Evolutionary conservation across 768 basidiomycete species (phyloP), one percentile per base, ranked within the genome.

Genomic region (Termitomyces sp.): DNA sequence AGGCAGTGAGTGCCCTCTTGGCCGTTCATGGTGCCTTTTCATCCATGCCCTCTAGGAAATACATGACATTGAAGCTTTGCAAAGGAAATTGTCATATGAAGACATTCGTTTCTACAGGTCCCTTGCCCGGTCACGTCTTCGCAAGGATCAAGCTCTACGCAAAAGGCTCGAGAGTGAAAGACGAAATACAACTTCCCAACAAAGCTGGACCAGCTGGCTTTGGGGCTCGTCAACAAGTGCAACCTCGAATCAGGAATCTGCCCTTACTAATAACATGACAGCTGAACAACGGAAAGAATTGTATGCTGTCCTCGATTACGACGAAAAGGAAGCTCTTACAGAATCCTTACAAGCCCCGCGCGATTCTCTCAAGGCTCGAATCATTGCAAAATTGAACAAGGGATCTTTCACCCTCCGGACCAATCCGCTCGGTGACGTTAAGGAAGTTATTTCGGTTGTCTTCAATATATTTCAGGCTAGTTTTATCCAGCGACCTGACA

Each of bases 61-160:
- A 35, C 64, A 69, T 59, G 72, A 64, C 7, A 72, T 95, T 29
- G 80, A 85, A 43, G 74, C 70, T 0, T 72, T 98, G 52, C 97
- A 99, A 68, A 75, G 68, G 60, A 93, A 92, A 66, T 77, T 98
- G 27, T 80, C 86, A 0, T 98, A 98, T 61, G 93, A 96, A 68
- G 97, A 98, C 64, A 86, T 99, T 48, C 87, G 96, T 3, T 97
- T 98, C 72, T 99, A 98, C 73, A 85, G 97, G 31, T 98, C 94
- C 3, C 92, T 98, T 56, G 91, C 94, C 0, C 86, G 91, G 25
- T 93, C 93, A 2, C 85, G 85, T 59, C 76, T 96, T 15, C 85
- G 88, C 62, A 94, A 98, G 67, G 94, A 98, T 63, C 77, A 83
- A 20, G 90, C 84, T 2, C 73, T 87, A 33, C 80, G 81, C 61